phyloP scores from a whole-genome alignment of 495 filamentous ascomycete species.

The Xylaria intraflava region DNA sequence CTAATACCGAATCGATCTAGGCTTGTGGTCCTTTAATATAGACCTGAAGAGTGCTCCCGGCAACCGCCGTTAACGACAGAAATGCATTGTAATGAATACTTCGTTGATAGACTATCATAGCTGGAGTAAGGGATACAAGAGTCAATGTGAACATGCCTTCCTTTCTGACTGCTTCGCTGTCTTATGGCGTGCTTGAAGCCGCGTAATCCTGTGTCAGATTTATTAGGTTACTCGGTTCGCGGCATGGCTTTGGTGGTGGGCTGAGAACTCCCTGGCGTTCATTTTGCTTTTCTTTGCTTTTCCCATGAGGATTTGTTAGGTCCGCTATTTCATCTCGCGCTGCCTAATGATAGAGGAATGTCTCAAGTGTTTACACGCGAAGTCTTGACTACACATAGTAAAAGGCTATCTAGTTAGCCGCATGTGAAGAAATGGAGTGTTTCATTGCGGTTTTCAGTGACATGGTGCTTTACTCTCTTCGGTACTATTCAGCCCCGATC shows the following conservation, averaged over 20 bases:
- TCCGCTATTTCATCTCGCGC: too few relatives aligned
- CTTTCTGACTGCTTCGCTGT: background rate
- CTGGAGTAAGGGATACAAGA: slow-evolving; percentile 8
- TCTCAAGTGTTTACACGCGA: too few relatives aligned
- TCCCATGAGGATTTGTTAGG: background rate
- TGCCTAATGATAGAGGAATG: too few relatives aligned
- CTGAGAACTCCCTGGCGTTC: too few relatives aligned
- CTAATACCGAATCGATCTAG: slow-evolving; percentile 18
- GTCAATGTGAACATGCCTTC: background rate
- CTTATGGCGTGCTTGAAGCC: background rate
- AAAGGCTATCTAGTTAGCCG: too few relatives aligned
- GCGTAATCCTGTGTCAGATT: background rate
- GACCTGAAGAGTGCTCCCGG: slow-evolving; percentile 26
- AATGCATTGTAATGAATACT: slow-evolving; percentile 3
- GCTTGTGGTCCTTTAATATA: slow-evolving; percentile 43
- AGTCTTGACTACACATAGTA: too few relatives aligned
- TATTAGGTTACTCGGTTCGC: background rate
- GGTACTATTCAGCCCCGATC: too few relatives aligned
- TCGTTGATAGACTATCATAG: slow-evolving; percentile 11
- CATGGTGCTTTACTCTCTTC: too few relatives aligned
- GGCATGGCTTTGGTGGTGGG: background rate
- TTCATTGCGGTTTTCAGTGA: too few relatives aligned
- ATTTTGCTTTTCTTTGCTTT: background rate
- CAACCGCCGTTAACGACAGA: background rate
- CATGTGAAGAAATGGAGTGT: too few relatives aligned